phyloP scores from a whole-genome alignment of 495 filamentous ascomycete genomes.

The Talaromyces trachyspermus region DNA sequence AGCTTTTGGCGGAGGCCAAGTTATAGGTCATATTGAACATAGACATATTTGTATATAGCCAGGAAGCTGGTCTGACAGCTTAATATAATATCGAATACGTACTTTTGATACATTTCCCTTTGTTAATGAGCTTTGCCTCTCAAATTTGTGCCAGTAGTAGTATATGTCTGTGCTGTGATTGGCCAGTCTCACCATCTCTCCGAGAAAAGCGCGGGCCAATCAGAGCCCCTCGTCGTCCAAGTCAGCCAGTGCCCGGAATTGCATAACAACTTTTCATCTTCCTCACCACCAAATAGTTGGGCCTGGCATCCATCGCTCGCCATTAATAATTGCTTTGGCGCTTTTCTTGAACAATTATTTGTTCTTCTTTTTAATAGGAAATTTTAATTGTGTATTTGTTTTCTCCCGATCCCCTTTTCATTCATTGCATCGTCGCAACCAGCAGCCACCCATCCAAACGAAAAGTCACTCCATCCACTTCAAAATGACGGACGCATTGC shows the following conservation, averaged over 20 bases:
- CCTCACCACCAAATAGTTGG: neutral
- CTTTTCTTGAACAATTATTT: neutral
- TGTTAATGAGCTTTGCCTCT: no score
- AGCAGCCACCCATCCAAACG: neutral
- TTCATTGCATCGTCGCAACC: neutral
- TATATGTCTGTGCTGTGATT: no score
- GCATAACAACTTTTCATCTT: neutral
- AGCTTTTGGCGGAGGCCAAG: neutral
- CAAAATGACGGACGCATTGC: neutral
- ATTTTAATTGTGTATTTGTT: neutral
- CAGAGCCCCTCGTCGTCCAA: neutral
- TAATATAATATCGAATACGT: no score
- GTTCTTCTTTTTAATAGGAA: neutral
- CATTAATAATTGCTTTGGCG: neutral
- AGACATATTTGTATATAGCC: no score
- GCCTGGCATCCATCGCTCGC: neutral
- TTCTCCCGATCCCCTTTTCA: neutral
- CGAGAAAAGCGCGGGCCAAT: neutral
- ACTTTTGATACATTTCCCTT: no score
- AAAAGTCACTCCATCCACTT: neutral
- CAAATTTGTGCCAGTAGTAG: no score
- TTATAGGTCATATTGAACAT: neutral
- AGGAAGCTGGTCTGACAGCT: no score
- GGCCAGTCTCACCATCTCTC: no score
- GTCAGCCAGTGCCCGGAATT: neutral